Evolutionary conservation across 1,284 basidiomycete genomes (phyloP).

Genomic region (Ustilago tritici): DNA sequence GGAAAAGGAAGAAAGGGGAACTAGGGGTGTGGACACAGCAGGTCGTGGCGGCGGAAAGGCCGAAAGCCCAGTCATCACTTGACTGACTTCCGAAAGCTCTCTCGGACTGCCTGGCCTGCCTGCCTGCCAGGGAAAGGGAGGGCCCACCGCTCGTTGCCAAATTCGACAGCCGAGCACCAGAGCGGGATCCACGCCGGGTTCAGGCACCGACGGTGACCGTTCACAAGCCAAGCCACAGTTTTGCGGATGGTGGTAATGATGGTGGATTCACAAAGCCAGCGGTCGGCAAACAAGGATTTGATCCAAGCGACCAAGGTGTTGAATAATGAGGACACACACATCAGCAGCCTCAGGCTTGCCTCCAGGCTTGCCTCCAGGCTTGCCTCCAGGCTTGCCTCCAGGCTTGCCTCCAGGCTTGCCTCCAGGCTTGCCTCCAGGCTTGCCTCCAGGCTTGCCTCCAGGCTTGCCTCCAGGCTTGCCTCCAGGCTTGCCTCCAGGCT

Average conservation of each 20-base stretch:
- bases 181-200: not conserved
- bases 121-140: too few species aligned
- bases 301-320: constrained; percentile 2
- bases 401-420: too few species aligned
- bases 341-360: not conserved
- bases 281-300: not conserved
- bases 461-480: too few species aligned
- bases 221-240: not conserved
- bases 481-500: too few species aligned
- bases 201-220: not conserved
- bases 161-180: not conserved
- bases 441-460: too few species aligned
- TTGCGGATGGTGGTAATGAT: not conserved
- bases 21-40: not conserved
- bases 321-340: not conserved
- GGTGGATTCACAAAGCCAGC: not conserved
- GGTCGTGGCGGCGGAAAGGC: constrained; percentile 3
- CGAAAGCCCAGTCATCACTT: not conserved
- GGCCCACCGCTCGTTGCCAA: not conserved
- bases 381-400: too few species aligned
- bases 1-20: not conserved
- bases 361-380: too few species aligned
- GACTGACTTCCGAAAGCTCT: not conserved
- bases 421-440: too few species aligned
- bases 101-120: not conserved